Evolutionary conservation across 805 yeast genomes (phyloP).

Genomic region (Saturnispora hagleri): DNA sequence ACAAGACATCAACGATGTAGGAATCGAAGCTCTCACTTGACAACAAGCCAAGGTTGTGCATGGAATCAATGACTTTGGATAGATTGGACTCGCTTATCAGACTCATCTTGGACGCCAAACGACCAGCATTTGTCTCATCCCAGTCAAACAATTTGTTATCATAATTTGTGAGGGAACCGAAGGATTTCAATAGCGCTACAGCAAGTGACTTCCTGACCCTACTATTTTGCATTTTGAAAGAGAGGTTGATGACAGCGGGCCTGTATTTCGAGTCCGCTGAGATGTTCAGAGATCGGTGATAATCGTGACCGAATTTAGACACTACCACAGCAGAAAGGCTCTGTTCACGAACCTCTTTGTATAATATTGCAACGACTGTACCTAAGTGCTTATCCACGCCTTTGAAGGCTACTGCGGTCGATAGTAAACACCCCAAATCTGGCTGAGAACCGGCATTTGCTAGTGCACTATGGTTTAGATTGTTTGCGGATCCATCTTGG

Average conservation of each 20-base stretch:
- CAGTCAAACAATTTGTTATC: constrained; percentile 29
- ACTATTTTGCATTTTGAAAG: constrained; percentile 37
- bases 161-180: constrained; percentile 41
- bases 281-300: constrained; percentile 49
- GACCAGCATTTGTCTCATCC: constrained; percentile 86
- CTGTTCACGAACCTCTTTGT: constrained; percentile 35
- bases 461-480: background rate
- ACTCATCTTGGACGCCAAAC: constrained; percentile 56
- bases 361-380: constrained; percentile 41
- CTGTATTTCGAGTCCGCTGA: constrained; percentile 56
- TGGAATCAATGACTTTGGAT: constrained; percentile 42
- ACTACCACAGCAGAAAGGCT: constrained; percentile 43
- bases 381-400: constrained; percentile 42
- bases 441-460: background rate
- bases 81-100: constrained; percentile 48
- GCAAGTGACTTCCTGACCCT: constrained; percentile 72
- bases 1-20: constrained; percentile 63
- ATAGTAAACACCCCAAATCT: background rate
- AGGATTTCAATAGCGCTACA: constrained; percentile 59
- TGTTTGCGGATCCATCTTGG: background rate
- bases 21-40: constrained; percentile 40
- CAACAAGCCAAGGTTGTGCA: constrained; percentile 46
- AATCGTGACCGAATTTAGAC: constrained; percentile 58
- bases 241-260: constrained; percentile 69
- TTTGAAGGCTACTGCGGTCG: background rate